Conservation (phyloP, 306 rosid genomes). For the Canavalia ensiformis region DNA sequence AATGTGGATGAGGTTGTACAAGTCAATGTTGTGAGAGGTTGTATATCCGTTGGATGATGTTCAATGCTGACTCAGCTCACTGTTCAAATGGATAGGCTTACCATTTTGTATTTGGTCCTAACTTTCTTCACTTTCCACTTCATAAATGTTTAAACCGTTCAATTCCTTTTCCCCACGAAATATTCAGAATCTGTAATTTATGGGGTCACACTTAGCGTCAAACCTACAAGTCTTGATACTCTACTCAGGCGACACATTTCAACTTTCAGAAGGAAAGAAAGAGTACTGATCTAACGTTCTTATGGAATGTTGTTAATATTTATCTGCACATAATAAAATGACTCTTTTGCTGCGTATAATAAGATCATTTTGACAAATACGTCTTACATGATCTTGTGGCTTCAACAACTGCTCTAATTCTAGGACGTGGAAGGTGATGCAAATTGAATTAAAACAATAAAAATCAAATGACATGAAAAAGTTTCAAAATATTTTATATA, state of each 20-base stretch:
- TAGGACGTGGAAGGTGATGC: not conserved
- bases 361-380: not conserved
- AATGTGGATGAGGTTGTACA: constrained; percentile 44
- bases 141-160: not conserved
- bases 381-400: not conserved
- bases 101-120: constrained; percentile 24
- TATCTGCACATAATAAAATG: not conserved
- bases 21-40: constrained; percentile 18
- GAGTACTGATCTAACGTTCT: not conserved
- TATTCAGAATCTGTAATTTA: not conserved
- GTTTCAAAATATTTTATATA: too few relatives aligned
- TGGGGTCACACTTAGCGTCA: not conserved
- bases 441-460: not conserved
- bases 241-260: not conserved
- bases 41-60: constrained; percentile 48
- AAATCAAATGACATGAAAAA: not conserved
- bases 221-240: not conserved
- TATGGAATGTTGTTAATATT: not conserved
- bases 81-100: constrained; percentile 59
- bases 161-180: too few relatives aligned
- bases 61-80: constrained; percentile 59
- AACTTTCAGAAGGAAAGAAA: not conserved
- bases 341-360: too few relatives aligned
- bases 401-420: not conserved
- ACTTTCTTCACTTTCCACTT: not conserved